Evolutionary conservation across 495 filamentous ascomycete species (phyloP), one percentile per base, ranked within the genome.

Genomic region (Darksidea phi): DNA sequence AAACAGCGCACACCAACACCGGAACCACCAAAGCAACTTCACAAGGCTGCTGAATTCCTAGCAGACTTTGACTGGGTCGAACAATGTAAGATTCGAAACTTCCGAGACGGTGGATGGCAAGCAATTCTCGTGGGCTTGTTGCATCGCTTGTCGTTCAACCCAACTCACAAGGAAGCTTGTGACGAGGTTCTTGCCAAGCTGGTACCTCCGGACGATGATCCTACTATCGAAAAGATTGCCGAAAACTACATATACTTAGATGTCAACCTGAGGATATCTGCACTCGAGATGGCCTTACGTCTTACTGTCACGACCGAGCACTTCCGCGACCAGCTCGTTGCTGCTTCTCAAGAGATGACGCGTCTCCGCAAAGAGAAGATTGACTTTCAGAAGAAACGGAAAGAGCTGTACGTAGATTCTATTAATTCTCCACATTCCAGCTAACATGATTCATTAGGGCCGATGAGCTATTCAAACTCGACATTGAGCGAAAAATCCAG

Each of bases 311-410:
- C 90, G 65, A 96, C 93, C 2, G 89, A 88, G 69, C 85, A 87
- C 1, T 83, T 97, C 57, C 84, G 90, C 37, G 85, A 84, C 15
- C 95, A 94, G 68, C 87, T 98, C 76, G 91, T 96, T 58, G 85
- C 92, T 61, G 95, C 91, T 74, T 87, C 85, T 47, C 88, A 91
- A 62, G 85, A 88, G 57, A 96, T 97, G 95, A 98, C 94, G 2
- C 84, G 83, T 42, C 87, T 91, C 68, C 82, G 94, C 18, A 98
- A 97, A 73, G 88, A 95, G 72, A 97, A 96, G 75, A 96, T 96
- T 56, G 89, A 95, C 64, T 86, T 84, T 70, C 94, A 97, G 72
- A 82, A 90, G 57, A 80, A 86, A 54, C 84, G 88, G 67, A 97
- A 94, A 72, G 79, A 80, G 72, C 80, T 82, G 92, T 96, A 83